Conservation (phyloP, 345 rosid species). For the Linum lewisii region DNA sequence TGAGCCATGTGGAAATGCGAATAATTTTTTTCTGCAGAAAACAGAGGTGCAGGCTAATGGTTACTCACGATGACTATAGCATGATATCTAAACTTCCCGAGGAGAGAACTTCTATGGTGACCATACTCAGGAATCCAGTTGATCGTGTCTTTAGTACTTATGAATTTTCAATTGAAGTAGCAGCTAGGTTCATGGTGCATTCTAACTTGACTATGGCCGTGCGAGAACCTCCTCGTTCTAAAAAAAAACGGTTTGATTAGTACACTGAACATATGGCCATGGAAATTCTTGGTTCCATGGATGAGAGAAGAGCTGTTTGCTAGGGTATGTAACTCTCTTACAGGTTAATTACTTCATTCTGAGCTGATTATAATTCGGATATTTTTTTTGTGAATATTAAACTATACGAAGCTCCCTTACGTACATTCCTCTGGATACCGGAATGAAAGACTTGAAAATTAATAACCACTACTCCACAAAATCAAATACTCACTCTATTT, state of each 20-base stretch:
- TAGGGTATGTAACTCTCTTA: conserved; percentile 43
- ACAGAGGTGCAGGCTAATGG: conserved; percentile 63
- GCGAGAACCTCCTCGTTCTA: conserved; percentile 48
- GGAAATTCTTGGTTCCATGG: conserved; percentile 98
- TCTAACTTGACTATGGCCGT: conserved; percentile 81
- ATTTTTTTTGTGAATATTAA: neutral
- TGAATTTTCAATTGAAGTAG: conserved; percentile 93
- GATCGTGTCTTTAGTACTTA: conserved; percentile 86
- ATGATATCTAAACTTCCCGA: conserved; percentile 71
- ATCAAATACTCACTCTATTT: neutral
- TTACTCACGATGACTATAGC: conserved; percentile 97
- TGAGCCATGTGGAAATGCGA: too few species aligned
- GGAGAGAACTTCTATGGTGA: conserved; percentile 79
- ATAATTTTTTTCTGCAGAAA: conserved; percentile 41
- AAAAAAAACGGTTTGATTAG: conserved; percentile 60
- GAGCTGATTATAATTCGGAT: neutral
- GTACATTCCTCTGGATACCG: neutral
- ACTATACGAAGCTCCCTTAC: neutral
- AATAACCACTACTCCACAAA: neutral
- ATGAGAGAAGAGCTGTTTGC: conserved; percentile 93
- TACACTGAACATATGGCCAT: conserved; percentile 97
- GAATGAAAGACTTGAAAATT: neutral
- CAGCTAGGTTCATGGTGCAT: conserved; percentile 93
- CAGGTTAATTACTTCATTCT: conserved; percentile 6
- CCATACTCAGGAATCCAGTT: conserved; percentile 81